Base-by-base conservation (phyloP, 768 basidiomycete species). In the Harrya chromipes region DNA sequence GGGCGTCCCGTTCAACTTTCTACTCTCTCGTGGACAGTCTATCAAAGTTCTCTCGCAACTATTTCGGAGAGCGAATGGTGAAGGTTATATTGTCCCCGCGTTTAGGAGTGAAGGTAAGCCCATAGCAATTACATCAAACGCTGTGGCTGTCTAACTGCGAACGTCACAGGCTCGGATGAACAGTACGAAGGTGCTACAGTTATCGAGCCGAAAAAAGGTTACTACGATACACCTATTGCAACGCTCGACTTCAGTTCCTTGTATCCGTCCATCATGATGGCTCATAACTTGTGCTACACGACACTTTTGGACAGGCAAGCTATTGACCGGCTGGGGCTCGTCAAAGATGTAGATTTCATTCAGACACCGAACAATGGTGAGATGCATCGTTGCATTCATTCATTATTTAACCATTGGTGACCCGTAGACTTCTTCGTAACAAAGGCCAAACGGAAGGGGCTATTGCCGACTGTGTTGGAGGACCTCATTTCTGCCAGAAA, bases 211-310 rank as follows among this genome's bases (percentile, higher is more conserved):
- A 84, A 80, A 67, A 93, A 86, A 63, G 97, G 95, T 0, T 99
- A 93, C 69, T 99, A 98, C 65, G 92, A 97, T 63, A 81, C 84
- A 0, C 97, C 97, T 2, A 97, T 99, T 61, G 94, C 97, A 12
- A 98, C 97, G 0, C 81, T 99, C 40, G 97, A 99, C 79, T 99
- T 99, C 72, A 94, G 92, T 50, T 97, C 94, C 2, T 78, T 99
- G 53, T 99, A 99, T 69, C 97, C 97, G 4, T 98, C 97, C 0
- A 98, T 99, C 71, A 99, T 99, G 97, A 97, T 97, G 94, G 97
- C 95, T 3, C 97, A 99, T 70, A 99, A 99, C 64, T 74, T 99
- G 1, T 99, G 97, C 67, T 99, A 98, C 64, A 97, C 97, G 0
- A 97, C 97, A 0, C 75, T 98, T n/a, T 68, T 97, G 33, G 90